These are phyloP conservation scores for Lipomyces spencermartinsiae DNA, from an alignment of 805 yeast genomes.

Conservation along the genomic window DNA sequence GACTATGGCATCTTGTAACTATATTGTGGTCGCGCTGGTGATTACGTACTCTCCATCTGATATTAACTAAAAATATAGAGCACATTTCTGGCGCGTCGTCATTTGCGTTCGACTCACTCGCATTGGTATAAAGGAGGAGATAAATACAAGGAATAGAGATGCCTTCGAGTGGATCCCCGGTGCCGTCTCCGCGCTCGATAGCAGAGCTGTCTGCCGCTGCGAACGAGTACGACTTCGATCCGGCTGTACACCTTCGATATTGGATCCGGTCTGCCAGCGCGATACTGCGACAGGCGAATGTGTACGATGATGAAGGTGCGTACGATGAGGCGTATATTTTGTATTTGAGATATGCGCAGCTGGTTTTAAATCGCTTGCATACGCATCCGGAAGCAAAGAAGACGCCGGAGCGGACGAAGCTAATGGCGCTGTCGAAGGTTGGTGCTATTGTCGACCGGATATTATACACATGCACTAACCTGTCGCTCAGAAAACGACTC, in stretches of 20 bases:
- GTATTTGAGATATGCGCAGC: slow-evolving; percentile 65
- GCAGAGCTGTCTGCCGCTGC: slow-evolving; percentile 46
- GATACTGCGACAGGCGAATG: slow-evolving; percentile 55
- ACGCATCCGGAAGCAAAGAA: slow-evolving; percentile 54
- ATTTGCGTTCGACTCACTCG: background rate
- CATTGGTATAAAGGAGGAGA: background rate
- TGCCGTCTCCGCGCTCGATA: slow-evolving; percentile 19
- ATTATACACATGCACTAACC: background rate
- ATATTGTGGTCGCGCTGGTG: no score
- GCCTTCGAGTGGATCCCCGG: background rate
- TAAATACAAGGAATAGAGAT: background rate
- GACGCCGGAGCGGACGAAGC: slow-evolving; percentile 29
- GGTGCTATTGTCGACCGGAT: slow-evolving; percentile 9
- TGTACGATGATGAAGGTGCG: slow-evolving; percentile 53
- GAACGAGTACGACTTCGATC: slow-evolving; percentile 59
- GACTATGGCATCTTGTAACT: no score
- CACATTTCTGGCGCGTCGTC: background rate
- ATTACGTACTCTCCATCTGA: background rate
- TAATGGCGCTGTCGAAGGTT: slow-evolving; percentile 27
- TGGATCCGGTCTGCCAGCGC: slow-evolving; percentile 64
- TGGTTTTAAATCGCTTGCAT: slow-evolving; percentile 56
- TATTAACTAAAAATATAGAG: background rate
- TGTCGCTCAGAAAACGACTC: slow-evolving; percentile 11
- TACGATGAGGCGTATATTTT: slow-evolving; percentile 60
- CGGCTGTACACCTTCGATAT: slow-evolving; percentile 55